Evolutionary conservation across 2,329 filamentous ascomycete genomes (phyloP).

Genomic region (Mariannaea elegans): DNA sequence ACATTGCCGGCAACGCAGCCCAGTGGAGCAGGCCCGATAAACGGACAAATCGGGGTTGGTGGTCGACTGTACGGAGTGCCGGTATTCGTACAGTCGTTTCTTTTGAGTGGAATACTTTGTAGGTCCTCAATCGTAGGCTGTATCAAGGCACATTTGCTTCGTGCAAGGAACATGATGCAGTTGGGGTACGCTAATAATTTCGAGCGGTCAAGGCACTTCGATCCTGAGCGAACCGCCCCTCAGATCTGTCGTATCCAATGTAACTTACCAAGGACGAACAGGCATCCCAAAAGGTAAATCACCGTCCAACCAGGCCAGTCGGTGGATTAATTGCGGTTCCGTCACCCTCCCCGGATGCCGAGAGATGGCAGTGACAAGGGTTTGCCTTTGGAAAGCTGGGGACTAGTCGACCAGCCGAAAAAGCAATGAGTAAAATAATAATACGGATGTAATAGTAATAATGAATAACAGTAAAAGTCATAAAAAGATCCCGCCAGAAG

Average conservation of each 20-base stretch:
- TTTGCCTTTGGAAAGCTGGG: constrained; percentile 21
- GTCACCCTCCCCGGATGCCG: constrained; percentile 25
- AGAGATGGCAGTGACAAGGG: constrained; percentile 28
- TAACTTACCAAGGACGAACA: neutral
- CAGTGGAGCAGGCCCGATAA: constrained; percentile 13
- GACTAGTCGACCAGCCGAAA: constrained; percentile 22
- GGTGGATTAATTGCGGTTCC: constrained; percentile 24
- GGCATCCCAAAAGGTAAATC: neutral
- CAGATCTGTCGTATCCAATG: neutral
- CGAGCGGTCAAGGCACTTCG: neutral
- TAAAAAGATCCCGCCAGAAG: too few relatives aligned
- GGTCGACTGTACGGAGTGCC: neutral
- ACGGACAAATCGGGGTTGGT: neutral
- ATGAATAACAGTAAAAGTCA: too few relatives aligned
- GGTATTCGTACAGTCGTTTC: neutral
- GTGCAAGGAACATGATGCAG: too few relatives aligned
- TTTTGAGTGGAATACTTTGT: too few relatives aligned
- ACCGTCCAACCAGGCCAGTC: too few relatives aligned
- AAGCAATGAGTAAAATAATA: too few relatives aligned
- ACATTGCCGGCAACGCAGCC: constrained; percentile 13
- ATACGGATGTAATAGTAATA: too few relatives aligned
- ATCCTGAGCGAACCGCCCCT: constrained; percentile 8
- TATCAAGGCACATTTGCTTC: too few relatives aligned
- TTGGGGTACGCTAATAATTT: neutral
- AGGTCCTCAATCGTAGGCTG: too few relatives aligned